Percentiles rank a stretch among this genome's conserved stretches.
These are phyloP conservation scores for Peniophora sp. DNA, from an alignment of 1,284 basidiomycete genomes.

Conservation along the genomic window DNA sequence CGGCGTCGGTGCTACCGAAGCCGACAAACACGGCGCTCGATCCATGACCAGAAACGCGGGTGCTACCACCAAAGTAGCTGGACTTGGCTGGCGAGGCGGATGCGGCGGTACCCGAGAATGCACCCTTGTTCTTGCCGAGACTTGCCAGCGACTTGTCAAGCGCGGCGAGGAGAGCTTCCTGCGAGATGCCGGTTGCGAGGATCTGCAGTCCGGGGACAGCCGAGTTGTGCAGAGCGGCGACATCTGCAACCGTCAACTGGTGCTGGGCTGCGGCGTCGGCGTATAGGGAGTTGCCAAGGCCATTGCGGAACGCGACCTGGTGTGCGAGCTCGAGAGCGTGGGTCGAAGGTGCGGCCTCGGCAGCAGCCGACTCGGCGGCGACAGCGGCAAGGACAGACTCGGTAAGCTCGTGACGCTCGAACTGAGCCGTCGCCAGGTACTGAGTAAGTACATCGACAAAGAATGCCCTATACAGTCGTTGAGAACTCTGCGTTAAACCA, in stretches of 20 bases:
- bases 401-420: constrained; percentile 77
- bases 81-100: constrained; percentile 31
- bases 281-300: constrained; percentile 85
- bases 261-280: constrained; percentile 51
- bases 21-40: constrained; percentile 79
- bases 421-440: constrained; percentile 76
- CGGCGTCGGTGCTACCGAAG: constrained; percentile 60
- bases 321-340: constrained; percentile 81
- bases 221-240: constrained; percentile 47
- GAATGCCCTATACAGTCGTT: constrained; percentile 47
- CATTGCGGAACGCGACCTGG: constrained; percentile 81
- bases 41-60: constrained; percentile 57
- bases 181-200: constrained; percentile 79
- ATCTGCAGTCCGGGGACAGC: constrained; percentile 81
- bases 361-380: constrained; percentile 60
- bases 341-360: constrained; percentile 53
- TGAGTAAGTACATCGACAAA: constrained; percentile 85
- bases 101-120: constrained; percentile 33
- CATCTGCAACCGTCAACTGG: constrained; percentile 56
- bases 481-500: constrained; percentile 4
- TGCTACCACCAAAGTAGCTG: constrained; percentile 82
- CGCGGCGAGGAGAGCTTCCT: constrained; percentile 60
- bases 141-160: constrained; percentile 60
- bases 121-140: constrained; percentile 24
- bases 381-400: constrained; percentile 81